Percentiles rank a stretch among this genome's conserved stretches.
Conservation (phyloP, 2,329 filamentous ascomycete genomes). For the Aspergillus floridensis region DNA sequence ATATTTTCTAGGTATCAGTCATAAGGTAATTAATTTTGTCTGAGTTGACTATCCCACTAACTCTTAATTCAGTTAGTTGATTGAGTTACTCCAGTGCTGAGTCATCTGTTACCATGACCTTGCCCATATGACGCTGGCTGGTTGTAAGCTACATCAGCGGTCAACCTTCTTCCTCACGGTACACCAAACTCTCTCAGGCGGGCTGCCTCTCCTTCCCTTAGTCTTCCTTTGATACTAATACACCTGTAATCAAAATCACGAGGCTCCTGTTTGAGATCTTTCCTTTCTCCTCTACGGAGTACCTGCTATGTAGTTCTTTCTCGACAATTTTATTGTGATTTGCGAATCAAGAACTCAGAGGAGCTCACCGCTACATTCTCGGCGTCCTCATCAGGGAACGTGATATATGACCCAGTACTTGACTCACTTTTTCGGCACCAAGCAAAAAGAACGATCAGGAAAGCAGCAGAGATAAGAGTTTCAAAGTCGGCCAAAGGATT, state of each 20-base stretch:
- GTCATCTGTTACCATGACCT: slow-evolving; percentile 38
- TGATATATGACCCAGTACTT: neutral
- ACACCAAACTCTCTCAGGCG: neutral
- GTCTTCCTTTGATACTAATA: neutral
- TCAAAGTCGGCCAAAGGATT: slow-evolving; percentile 21
- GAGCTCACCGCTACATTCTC: slow-evolving; percentile 5
- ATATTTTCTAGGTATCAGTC: no score
- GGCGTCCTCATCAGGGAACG: neutral
- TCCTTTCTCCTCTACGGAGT: neutral
- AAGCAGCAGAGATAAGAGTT: neutral
- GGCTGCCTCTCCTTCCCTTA: neutral
- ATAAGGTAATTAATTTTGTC: no score
- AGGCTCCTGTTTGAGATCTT: neutral
- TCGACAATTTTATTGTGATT: neutral
- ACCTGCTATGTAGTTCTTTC: neutral
- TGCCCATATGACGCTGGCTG: slow-evolving; percentile 34
- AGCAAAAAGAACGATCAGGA: neutral
- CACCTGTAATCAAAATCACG: neutral
- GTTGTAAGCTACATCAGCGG: slow-evolving; percentile 14
- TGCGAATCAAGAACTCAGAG: neutral
- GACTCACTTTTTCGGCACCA: neutral
- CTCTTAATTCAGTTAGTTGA: neutral
- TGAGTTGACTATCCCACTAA: neutral
- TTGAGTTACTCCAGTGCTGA: slow-evolving; percentile 25
- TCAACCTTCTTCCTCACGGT: slow-evolving; percentile 4